Percentiles rank a stretch among this genome's conserved stretches.
phyloP scores from a whole-genome alignment of 257 asterid species.

The Echium plantagineum region DNA sequence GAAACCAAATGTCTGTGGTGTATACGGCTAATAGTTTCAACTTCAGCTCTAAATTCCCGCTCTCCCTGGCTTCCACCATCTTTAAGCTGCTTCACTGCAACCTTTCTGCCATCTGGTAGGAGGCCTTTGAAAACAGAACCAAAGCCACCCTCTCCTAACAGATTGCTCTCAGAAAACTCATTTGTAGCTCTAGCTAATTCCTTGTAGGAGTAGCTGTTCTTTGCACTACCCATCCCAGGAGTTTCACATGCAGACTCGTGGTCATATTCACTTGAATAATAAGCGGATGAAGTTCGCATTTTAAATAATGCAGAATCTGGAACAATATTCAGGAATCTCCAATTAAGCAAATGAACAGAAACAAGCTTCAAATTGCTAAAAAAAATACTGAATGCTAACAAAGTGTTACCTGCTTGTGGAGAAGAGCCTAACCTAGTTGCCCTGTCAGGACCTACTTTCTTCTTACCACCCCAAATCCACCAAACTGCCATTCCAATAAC shows the following conservation, averaged over 20 bases:
- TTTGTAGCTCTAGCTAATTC: constrained; percentile 63
- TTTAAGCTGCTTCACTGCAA: constrained; percentile 85
- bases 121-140: constrained; percentile 83
- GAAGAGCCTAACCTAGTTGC: constrained; percentile 37
- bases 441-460: constrained; percentile 29
- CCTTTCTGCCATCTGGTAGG: constrained; percentile 62
- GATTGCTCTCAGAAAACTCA: constrained; percentile 59
- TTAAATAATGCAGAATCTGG: constrained; percentile 52
- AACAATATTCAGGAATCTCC: constrained; percentile 4
- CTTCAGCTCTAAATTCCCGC: constrained; percentile 92
- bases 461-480: constrained; percentile 54
- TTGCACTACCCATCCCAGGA: constrained; percentile 63
- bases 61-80: constrained; percentile 84
- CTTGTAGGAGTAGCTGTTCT: constrained; percentile 59
- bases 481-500: constrained; percentile 38
- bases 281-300: constrained; percentile 32
- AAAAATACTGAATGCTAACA: not conserved
- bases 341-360: constrained; percentile 1
- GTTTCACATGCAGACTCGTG: constrained; percentile 27
- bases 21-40: constrained; percentile 81
- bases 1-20: constrained; percentile 98
- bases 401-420: constrained; percentile 45
- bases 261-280: constrained; percentile 30
- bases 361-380: not conserved
- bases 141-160: constrained; percentile 89